phyloP scores from a whole-genome alignment of 1,284 basidiomycete genomes.

The Coniophora puteana region DNA sequence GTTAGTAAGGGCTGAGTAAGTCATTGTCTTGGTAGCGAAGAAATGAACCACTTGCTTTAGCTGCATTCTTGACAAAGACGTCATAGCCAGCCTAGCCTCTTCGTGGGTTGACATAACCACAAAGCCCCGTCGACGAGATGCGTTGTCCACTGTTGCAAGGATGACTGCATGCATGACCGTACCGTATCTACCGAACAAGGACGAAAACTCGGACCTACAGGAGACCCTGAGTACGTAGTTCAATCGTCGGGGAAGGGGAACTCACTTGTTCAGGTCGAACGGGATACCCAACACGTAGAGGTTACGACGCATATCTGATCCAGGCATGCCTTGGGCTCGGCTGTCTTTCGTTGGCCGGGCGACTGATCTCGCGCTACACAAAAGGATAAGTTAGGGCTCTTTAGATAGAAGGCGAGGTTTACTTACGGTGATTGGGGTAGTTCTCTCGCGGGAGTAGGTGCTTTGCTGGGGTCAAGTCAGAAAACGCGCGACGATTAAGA shows the following conservation, averaged over 20 bases:
- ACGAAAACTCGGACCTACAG: slow-evolving; percentile 54
- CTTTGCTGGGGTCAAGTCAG: slow-evolving; percentile 45
- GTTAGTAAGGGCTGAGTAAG: slow-evolving; percentile 5
- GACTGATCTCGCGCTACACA: not conserved
- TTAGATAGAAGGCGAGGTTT: slow-evolving; percentile 48
- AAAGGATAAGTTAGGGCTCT: slow-evolving; percentile 29
- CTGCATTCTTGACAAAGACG: slow-evolving; percentile 58
- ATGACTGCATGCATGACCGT: slow-evolving; percentile 71
- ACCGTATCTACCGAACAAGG: slow-evolving; percentile 60
- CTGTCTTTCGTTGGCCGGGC: slow-evolving; percentile 44
- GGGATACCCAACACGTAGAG: slow-evolving; percentile 78
- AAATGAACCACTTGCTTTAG: slow-evolving; percentile 42
- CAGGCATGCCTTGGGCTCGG: slow-evolving; percentile 64
- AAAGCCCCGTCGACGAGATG: slow-evolving; percentile 75
- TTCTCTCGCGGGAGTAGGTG: slow-evolving; percentile 37
- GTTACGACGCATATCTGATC: slow-evolving; percentile 67
- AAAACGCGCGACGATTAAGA: not conserved
- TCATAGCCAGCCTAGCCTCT: slow-evolving; percentile 66
- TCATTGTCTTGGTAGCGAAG: not conserved
- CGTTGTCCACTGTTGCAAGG: slow-evolving; percentile 74
- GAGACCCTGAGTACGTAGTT: slow-evolving; percentile 1
- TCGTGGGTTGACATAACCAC: slow-evolving; percentile 71
- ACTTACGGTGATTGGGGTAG: slow-evolving; percentile 39
- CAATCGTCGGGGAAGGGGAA: slow-evolving; percentile 4
- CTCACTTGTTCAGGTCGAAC: slow-evolving; percentile 71